Conservation (phyloP, 305 asterid species). For the Plantago coronopus region DNA sequence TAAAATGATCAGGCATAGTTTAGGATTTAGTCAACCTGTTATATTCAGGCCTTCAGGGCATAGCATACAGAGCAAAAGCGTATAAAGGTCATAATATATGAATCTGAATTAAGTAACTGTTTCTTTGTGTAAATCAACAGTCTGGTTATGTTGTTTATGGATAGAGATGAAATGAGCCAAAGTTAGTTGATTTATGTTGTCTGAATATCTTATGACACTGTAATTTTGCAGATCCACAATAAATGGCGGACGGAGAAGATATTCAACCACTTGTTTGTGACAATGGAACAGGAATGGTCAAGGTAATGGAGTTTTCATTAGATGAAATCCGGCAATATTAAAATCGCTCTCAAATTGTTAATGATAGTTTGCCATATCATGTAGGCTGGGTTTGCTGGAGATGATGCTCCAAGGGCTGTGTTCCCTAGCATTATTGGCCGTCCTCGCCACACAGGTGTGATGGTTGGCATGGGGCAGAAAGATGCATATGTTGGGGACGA, state of each 20-base stretch:
- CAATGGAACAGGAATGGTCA: constrained; percentile 36
- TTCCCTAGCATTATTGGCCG: constrained; percentile 54
- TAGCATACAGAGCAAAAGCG: too few relatives aligned
- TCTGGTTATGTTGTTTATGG: too few relatives aligned
- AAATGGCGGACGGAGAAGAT: constrained; percentile 32
- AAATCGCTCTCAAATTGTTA: neutral
- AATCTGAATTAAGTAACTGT: neutral
- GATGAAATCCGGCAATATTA: neutral
- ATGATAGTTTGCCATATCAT: neutral
- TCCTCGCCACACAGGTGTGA: constrained; percentile 57
- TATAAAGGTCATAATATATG: too few relatives aligned
- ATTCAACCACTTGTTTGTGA: constrained; percentile 36
- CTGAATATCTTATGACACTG: neutral
- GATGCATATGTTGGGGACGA: constrained; percentile 56
- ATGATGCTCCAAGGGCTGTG: constrained; percentile 56
- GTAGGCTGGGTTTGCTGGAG: constrained; percentile 59
- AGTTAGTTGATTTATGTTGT: too few relatives aligned
- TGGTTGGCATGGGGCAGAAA: constrained; percentile 57
- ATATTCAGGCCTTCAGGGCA: too few relatives aligned
- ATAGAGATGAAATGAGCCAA: too few relatives aligned
- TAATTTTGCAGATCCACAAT: constrained; percentile 19
- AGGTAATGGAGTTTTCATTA: constrained; percentile 16
- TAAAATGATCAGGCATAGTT: too few relatives aligned
- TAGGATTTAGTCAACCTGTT: too few relatives aligned
- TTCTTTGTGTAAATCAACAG: too few relatives aligned